Evolutionary conservation across 345 rosid genomes (phyloP).

Genomic region (Hevea brasiliensis): DNA sequence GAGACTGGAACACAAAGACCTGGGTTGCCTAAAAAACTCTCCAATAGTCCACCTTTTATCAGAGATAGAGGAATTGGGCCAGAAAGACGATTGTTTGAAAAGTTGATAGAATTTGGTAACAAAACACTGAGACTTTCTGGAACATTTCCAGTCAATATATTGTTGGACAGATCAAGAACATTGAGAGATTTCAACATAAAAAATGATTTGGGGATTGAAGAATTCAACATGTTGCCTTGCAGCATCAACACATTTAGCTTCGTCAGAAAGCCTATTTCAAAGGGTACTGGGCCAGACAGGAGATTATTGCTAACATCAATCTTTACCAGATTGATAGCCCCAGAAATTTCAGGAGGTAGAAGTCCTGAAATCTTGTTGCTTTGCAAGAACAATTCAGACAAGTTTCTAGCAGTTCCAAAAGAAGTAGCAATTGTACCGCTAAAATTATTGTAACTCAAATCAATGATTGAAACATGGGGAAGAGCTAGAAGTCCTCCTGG

Average conservation of each 20-base stretch:
- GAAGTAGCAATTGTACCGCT: conserved; percentile 62
- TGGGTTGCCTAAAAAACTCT: conserved; percentile 84
- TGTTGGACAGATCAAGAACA: conserved; percentile 83
- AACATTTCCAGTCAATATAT: conserved; percentile 65
- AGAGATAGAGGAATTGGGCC: conserved; percentile 81
- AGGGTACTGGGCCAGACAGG: conserved; percentile 73
- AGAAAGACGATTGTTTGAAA: conserved; percentile 72
- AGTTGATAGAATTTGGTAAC: conserved; percentile 74
- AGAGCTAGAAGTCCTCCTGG: conserved; percentile 64
- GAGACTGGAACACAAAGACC: conserved; percentile 67
- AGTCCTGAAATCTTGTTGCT: conserved; percentile 67
- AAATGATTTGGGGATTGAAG: conserved; percentile 67
- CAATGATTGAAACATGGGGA: conserved; percentile 86
- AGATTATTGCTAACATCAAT: conserved; percentile 81
- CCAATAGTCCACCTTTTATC: conserved; percentile 63
- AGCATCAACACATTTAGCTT: conserved; percentile 69
- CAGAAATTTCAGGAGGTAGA: conserved; percentile 65
- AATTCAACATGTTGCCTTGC: conserved; percentile 64
- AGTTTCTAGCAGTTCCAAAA: conserved; percentile 58
- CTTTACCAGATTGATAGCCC: conserved; percentile 73
- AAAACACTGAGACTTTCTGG: conserved; percentile 63
- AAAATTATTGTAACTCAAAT: conserved; percentile 62
- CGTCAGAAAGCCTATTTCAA: conserved; percentile 64
- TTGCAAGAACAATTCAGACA: conserved; percentile 82
- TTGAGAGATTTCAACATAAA: conserved; percentile 69